Evolutionary conservation across 441 rosid genomes (phyloP).

Genomic region (Brassica hybrid): DNA sequence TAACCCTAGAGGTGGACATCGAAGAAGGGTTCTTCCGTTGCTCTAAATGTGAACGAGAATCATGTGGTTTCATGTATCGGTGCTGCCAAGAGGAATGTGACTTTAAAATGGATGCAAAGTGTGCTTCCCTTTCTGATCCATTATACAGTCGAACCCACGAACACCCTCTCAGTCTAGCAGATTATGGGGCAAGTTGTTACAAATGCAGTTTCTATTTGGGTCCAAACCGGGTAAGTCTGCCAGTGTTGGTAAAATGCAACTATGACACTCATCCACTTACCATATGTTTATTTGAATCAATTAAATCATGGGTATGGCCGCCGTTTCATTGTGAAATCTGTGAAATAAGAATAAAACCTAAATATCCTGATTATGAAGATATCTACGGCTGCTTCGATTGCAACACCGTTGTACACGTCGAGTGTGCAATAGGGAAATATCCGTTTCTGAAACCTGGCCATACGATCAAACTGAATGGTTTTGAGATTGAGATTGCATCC

Average conservation of each 20-base stretch:
- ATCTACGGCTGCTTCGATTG: not conserved
- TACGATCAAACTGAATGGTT: not conserved
- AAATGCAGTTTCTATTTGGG: not conserved
- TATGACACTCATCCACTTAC: conserved; percentile 1
- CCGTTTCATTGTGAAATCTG: not conserved
- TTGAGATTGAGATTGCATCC: not conserved
- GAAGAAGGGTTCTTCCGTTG: conserved; percentile 6
- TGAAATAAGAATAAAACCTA: not conserved
- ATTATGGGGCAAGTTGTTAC: not conserved
- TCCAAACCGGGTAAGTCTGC: not conserved
- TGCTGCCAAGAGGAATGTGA: not conserved
- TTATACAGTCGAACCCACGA: not conserved
- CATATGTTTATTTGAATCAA: too few relatives aligned
- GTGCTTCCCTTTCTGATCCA: not conserved
- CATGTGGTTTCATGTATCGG: not conserved
- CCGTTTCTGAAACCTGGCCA: not conserved
- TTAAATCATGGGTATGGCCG: not conserved
- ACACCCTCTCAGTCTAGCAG: not conserved
- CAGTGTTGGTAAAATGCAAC: not conserved
- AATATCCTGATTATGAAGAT: not conserved
- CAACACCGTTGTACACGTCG: not conserved
- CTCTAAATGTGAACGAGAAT: not conserved
- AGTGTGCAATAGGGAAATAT: not conserved
- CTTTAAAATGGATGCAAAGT: conserved; percentile 2
- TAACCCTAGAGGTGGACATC: not conserved